Evolutionary conservation across 2,329 filamentous ascomycete genomes (phyloP).

Genomic region (Atkinsonella hypoxylon): DNA sequence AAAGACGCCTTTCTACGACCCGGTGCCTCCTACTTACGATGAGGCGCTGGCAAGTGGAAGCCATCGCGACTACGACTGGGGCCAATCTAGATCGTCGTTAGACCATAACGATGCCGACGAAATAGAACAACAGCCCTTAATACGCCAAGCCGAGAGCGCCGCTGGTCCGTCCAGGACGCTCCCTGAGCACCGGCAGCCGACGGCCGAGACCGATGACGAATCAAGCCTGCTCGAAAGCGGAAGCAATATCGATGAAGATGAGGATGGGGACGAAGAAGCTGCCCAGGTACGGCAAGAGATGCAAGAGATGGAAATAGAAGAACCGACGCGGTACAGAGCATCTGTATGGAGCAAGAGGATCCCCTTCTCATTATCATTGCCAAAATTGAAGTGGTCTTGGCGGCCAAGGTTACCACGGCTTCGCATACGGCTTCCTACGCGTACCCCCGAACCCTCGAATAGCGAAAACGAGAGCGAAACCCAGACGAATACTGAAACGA

Average conservation of each 20-base stretch:
- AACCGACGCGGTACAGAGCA: slow-evolving; percentile 38
- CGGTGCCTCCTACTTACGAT: slow-evolving; percentile 31
- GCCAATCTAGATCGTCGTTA: slow-evolving; percentile 18
- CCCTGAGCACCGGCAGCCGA: slow-evolving; percentile 62
- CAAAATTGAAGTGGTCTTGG: slow-evolving; percentile 45
- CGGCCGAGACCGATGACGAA: slow-evolving; percentile 67
- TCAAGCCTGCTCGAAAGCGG: slow-evolving; percentile 41
- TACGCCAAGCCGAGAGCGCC: slow-evolving; percentile 39
- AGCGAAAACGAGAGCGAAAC: slow-evolving; percentile 8
- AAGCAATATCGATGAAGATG: slow-evolving; percentile 27
- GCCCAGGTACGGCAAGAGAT: slow-evolving; percentile 67
- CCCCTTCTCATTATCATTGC: slow-evolving; percentile 38
- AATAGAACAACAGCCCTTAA: slow-evolving; percentile 65
- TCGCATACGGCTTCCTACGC: slow-evolving; percentile 34
- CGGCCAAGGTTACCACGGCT: slow-evolving; percentile 39
- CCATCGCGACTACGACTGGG: slow-evolving; percentile 20
- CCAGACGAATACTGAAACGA: slow-evolving; percentile 12
- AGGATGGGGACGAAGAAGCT: slow-evolving; percentile 40
- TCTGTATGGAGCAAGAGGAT: slow-evolving; percentile 44
- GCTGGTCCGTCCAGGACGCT: slow-evolving; percentile 31
- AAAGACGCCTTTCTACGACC: slow-evolving; percentile 30
- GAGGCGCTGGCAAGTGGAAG: slow-evolving; percentile 27
- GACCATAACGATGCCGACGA: slow-evolving; percentile 55
- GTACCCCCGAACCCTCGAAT: slow-evolving; percentile 15
- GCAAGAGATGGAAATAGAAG: slow-evolving; percentile 79